Percentiles rank a stretch among this genome's conserved stretches.
phyloP scores from a whole-genome alignment of 352 stramenopile genomes.

The Phytophthora boehmeriae region DNA sequence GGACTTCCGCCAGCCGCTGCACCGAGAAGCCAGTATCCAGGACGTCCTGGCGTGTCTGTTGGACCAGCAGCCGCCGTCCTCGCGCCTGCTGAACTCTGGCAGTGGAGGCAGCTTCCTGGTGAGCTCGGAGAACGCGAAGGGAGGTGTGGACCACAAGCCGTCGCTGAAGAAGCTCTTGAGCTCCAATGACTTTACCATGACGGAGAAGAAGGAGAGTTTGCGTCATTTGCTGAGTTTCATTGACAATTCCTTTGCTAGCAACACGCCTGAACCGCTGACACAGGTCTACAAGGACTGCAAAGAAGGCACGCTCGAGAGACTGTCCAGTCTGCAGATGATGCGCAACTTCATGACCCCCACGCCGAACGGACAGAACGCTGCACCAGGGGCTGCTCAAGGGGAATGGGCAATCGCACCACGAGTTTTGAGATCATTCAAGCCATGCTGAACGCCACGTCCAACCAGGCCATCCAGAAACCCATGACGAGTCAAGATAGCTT shows the following conservation, averaged over 20 bases:
- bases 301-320: slow-evolving; percentile 65
- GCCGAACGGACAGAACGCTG: slow-evolving; percentile 1
- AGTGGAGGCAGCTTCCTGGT: slow-evolving; percentile 58
- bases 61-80: slow-evolving; percentile 66
- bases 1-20: slow-evolving; percentile 60
- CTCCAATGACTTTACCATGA: slow-evolving; percentile 85
- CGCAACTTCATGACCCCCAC: slow-evolving; percentile 69
- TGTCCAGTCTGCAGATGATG: slow-evolving; percentile 86
- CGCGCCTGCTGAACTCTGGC: slow-evolving; percentile 47
- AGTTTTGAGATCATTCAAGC: slow-evolving; percentile 90
- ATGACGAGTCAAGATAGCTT: slow-evolving; percentile 90
- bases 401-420: slow-evolving; percentile 73
- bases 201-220: slow-evolving; percentile 88
- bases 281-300: slow-evolving; percentile 85
- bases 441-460: slow-evolving; percentile 87
- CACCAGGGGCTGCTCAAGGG: slow-evolving; percentile 4
- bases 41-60: slow-evolving; percentile 78
- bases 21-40: slow-evolving; percentile 79
- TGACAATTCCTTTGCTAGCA: slow-evolving; percentile 82
- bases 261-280: slow-evolving; percentile 71
- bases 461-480: slow-evolving; percentile 85
- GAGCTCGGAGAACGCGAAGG: slow-evolving; percentile 48
- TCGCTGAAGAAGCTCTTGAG: slow-evolving; percentile 84
- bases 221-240: slow-evolving; percentile 84
- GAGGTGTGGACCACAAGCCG: slow-evolving; percentile 45